Percentiles rank a stretch among this genome's conserved stretches.
Conservation (phyloP, 2,329 filamentous ascomycete species). For the Neofusicoccum umdonicola region DNA sequence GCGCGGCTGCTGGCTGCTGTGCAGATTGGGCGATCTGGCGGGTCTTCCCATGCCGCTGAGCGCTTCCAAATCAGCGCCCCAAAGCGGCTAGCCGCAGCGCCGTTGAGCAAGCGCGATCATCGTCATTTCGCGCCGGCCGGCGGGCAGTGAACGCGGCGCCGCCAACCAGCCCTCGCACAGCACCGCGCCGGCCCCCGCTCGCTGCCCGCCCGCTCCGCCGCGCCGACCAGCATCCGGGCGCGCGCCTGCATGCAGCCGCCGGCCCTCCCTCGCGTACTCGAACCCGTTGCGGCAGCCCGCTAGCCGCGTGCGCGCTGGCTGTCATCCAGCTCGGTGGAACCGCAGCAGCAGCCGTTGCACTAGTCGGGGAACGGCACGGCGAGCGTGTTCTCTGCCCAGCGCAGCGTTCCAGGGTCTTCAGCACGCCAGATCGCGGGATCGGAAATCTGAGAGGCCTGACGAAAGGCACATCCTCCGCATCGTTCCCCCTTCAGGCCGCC, state of each 20-base stretch:
- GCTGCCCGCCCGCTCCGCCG: not conserved
- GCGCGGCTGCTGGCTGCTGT: slow-evolving; percentile 13
- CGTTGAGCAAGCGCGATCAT: slow-evolving; percentile 4
- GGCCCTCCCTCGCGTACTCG: slow-evolving; percentile 12
- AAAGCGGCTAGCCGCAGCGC: slow-evolving; percentile 2
- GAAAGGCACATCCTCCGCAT: slow-evolving; percentile 16
- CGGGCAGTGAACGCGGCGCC: not conserved
- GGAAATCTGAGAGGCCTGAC: slow-evolving; percentile 12
- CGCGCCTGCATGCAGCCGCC: slow-evolving; percentile 7
- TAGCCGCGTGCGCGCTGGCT: slow-evolving; percentile 10
- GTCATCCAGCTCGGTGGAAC: slow-evolving; percentile 16
- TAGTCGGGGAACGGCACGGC: slow-evolving; percentile 16
- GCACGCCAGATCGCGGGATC: slow-evolving; percentile 17
- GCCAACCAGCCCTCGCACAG: slow-evolving; percentile 16
- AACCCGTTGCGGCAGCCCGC: slow-evolving; percentile 1
- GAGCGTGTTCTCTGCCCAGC: slow-evolving; percentile 9
- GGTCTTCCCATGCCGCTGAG: slow-evolving; percentile 12
- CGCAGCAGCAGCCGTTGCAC: slow-evolving; percentile 17
- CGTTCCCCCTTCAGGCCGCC: slow-evolving; percentile 11
- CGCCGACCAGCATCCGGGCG: not conserved
- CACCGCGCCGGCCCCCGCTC: not conserved
- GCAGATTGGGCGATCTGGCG: slow-evolving; percentile 14
- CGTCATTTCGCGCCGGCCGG: slow-evolving; percentile 7
- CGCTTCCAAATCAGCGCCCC: slow-evolving; percentile 10
- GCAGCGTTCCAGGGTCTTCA: slow-evolving; percentile 14